phyloP scores from a whole-genome alignment of 1,284 basidiomycete genomes.

The Moesziomyces parantarcticus region DNA sequence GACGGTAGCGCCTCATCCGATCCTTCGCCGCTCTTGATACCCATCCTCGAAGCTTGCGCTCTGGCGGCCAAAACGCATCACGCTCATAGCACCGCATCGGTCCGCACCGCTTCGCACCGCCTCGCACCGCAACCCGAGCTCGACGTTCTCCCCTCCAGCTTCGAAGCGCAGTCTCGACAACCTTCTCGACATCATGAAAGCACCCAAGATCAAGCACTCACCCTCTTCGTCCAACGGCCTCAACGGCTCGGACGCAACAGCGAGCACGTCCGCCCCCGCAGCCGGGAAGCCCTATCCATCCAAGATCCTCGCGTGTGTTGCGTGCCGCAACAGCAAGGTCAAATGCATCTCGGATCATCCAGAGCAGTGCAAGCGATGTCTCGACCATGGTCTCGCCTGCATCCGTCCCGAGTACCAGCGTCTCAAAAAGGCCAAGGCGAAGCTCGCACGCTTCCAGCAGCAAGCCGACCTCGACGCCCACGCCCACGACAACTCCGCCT shows the following conservation, averaged over 20 bases:
- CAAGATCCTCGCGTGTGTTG: slow-evolving; percentile 46
- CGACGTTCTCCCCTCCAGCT: not conserved
- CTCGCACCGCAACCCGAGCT: not conserved
- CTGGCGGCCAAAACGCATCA: too few species aligned
- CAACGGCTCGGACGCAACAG: not conserved
- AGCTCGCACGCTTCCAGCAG: slow-evolving; percentile 12
- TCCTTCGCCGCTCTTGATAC: too few species aligned
- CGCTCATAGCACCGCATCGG: too few species aligned
- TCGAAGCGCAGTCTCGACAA: not conserved
- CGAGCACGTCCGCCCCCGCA: slow-evolving; percentile 1
- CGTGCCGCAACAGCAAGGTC: slow-evolving; percentile 45
- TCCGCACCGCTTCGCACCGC: too few species aligned
- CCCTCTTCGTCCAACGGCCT: slow-evolving; percentile 15
- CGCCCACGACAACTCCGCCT: slow-evolving; percentile 1
- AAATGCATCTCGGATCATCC: slow-evolving; percentile 40
- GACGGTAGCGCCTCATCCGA: too few species aligned
- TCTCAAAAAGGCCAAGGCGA: slow-evolving; percentile 40
- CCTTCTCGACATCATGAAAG: slow-evolving; percentile 24
- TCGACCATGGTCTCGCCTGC: slow-evolving; percentile 35
- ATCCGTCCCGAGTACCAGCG: slow-evolving; percentile 43
- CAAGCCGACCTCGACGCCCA: not conserved
- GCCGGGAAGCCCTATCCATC: slow-evolving; percentile 20
- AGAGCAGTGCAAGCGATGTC: slow-evolving; percentile 39
- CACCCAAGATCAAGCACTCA: slow-evolving; percentile 26
- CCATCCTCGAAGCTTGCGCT: too few species aligned